phyloP scores from a whole-genome alignment of 1,284 basidiomycete species.

The Athelia sp. region DNA sequence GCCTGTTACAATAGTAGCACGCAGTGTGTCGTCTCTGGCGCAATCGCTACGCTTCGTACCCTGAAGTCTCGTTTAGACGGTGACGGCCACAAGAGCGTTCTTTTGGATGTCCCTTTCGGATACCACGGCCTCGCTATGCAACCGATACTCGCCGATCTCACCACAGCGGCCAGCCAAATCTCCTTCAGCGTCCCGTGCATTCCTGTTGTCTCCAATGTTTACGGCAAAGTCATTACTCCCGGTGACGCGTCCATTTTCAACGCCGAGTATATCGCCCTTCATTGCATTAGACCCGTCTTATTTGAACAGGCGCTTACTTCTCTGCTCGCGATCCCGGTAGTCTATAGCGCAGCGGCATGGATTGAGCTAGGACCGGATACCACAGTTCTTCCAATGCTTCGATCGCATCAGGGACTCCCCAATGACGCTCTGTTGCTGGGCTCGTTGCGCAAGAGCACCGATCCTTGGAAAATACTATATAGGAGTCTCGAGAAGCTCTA shows the following conservation, averaged over 20 bases:
- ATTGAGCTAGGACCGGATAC: constrained; percentile 65
- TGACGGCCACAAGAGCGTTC: constrained; percentile 37
- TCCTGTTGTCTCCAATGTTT: constrained; percentile 55
- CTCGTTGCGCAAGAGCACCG: constrained; percentile 42
- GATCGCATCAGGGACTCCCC: constrained; percentile 30
- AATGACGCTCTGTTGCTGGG: constrained; percentile 32
- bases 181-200: constrained; percentile 41
- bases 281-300: constrained; percentile 55
- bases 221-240: constrained; percentile 45
- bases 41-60: constrained; percentile 32
- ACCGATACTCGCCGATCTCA: constrained; percentile 46
- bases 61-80: constrained; percentile 35
- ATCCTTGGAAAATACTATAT: constrained; percentile 40
- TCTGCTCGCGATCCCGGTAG: constrained; percentile 25
- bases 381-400: constrained; percentile 51
- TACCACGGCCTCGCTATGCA: constrained; percentile 63
- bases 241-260: constrained; percentile 46
- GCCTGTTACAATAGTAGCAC: constrained; percentile 58
- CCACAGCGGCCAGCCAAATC: constrained; percentile 29
- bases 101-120: constrained; percentile 53
- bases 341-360: constrained; percentile 38
- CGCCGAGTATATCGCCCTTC: constrained; percentile 49
- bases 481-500: constrained; percentile 46
- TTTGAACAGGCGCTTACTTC: constrained; percentile 46
- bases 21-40: constrained; percentile 56